phyloP scores from a whole-genome alignment of 257 asterid genomes.

The Gynochthodes officinalis region DNA sequence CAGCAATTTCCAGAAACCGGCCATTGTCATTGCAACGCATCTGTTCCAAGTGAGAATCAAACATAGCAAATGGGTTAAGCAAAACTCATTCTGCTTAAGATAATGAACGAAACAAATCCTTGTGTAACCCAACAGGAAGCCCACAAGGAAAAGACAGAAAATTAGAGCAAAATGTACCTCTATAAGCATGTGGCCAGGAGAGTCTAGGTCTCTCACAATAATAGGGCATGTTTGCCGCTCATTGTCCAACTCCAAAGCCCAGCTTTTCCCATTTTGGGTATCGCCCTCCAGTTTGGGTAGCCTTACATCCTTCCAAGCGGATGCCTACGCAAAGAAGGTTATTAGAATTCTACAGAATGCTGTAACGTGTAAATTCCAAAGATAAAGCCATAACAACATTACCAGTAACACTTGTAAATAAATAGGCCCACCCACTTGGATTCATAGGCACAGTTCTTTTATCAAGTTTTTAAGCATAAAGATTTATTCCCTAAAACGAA shows the following conservation, averaged over 20 bases:
- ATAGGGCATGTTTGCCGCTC: constrained; percentile 67
- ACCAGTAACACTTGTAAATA: too few species aligned
- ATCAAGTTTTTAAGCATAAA: too few species aligned
- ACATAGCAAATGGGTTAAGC: not conserved
- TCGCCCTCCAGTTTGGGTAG: constrained; percentile 33
- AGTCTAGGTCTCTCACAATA: constrained; percentile 74
- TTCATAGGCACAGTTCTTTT: too few species aligned
- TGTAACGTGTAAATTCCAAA: too few species aligned
- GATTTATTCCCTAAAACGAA: too few species aligned
- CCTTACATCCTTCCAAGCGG: constrained; percentile 29
- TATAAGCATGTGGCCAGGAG: constrained; percentile 84
- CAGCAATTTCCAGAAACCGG: constrained; percentile 79
- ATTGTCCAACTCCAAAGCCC: constrained; percentile 79
- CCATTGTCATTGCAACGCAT: constrained; percentile 69
- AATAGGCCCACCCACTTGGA: too few species aligned
- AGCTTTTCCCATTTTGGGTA: constrained; percentile 62
- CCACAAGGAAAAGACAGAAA: not conserved
- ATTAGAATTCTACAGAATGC: too few species aligned
- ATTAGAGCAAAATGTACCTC: constrained; percentile 41
- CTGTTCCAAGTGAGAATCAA: constrained; percentile 34
- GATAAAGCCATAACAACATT: too few species aligned
- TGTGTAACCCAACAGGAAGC: not conserved
- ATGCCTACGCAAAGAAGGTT: constrained; percentile 41
- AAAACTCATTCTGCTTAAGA: not conserved
- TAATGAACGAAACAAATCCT: too few species aligned